Base-by-base conservation (phyloP, 768 basidiomycete species). In the Leccinum variicolor region DNA sequence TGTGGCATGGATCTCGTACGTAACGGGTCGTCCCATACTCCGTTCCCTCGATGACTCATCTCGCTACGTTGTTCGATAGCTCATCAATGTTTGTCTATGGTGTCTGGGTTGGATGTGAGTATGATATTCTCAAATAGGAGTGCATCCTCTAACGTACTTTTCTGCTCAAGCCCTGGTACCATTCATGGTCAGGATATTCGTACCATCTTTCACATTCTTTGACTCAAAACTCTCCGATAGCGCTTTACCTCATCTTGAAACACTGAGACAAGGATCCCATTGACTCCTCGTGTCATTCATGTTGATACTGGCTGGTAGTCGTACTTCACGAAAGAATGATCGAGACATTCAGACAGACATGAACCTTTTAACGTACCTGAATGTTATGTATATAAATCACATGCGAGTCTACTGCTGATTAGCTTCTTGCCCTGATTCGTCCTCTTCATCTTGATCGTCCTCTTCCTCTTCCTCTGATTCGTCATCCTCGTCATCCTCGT, bases 21-120 rank as follows among this genome's bases (percentile, higher is more conserved):
- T 81, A 41, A 53, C 58, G 13, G 28, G 25, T 25, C 14, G 46
- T 52, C 46, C 21, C 31, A 19, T 5, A 25, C 17, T n/a, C 21
- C 5, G n/a, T 33, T 31, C 21, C 11, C 6, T 29, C 15, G 10
- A 14, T 43, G 36, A 17, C 47, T 50, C 26, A 67, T 52, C 15
- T 26, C 4, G 41, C 29, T 46, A 26, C 41, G 74, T 13, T 63
- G 74, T 21, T 31, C 17, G 11, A 26, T 50, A 72, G 71, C 56
- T 77, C 54, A 91, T 94, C 75, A 93, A 94, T 76, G 86, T 94
- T 62, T 76, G 87, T 21, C 73, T 93, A 62, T 90, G 89, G n/a
- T 75, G 85, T 45, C 76, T 92, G 51, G 92, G 90, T 62, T 91
- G 86, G 74, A 79, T 92, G 86, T 90, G 71, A 69, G 88, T 74